Evolutionary conservation across 148 eudicot species (phyloP), one percentile per base, ranked within the genome.

Genomic region (Rhododendron williamsianum): DNA sequence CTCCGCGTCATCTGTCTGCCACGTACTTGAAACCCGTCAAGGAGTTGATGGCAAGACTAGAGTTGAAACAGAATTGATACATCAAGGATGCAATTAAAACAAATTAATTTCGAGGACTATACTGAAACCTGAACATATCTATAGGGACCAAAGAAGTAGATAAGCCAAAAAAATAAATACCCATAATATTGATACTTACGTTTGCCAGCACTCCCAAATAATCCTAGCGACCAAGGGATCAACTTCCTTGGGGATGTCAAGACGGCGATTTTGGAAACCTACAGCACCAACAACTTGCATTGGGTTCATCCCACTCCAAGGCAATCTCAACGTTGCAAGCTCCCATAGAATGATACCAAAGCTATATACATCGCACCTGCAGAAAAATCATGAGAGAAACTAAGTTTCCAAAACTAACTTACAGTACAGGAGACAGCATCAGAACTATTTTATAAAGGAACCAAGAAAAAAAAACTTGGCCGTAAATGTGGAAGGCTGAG

Each of bases 271-370:
- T 86, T 97, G 99, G 91, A 97, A 97, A 67, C 99, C 99, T 77
- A 97, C 99, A 5, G 99, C 99, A 54, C 99, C 99, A 30, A 97
- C 99, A 69, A 97, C 99, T 90, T 97, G 99, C 99, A 97, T 95
- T 3, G 99, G 98, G 87, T 97, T 97, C 99, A 97, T 93, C 25
- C 94, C 99, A 80, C 93, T 94, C 99, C 99, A 97, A 52, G 99
- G 99, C 87, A 97, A 89, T 87, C 90, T 93, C 63, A 94, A 89
- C 18, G 98, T 97, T 85, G 99, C 95, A 86, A 97, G 94, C 90
- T 97, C 99, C 99, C 98, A 97, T 81, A 97, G 87, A 79, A 97
- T 97, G 48, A 95, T 91, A 25, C 99, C 99, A 92, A 97, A 97
- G 89, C 98, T 97, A 89, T 95, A 97, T 71, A 97, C 94, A 87